phyloP scores from a whole-genome alignment of 2,329 filamentous ascomycete species.

The Waltergamsia citrina region DNA sequence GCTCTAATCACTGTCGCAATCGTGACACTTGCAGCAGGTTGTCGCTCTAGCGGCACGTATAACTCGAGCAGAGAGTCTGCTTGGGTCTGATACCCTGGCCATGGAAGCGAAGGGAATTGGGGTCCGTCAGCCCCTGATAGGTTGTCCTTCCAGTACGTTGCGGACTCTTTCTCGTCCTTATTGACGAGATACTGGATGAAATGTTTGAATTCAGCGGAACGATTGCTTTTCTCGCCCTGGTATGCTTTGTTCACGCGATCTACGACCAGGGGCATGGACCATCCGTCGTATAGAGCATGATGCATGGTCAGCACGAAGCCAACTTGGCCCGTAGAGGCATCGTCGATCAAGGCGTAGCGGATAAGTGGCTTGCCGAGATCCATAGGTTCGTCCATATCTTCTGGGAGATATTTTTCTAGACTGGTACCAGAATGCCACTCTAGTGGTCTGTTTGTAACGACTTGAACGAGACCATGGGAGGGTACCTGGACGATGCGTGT shows the following conservation, averaged over 20 bases:
- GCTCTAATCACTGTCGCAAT: slow-evolving; percentile 47
- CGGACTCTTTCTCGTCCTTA: slow-evolving; percentile 27
- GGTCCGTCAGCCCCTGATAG: slow-evolving; percentile 31
- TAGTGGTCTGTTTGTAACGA: slow-evolving; percentile 30
- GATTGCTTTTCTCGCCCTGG: slow-evolving; percentile 16
- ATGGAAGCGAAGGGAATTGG: slow-evolving; percentile 39
- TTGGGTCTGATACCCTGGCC: slow-evolving; percentile 34
- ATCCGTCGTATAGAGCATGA: slow-evolving; percentile 48
- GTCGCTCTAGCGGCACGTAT: slow-evolving; percentile 30
- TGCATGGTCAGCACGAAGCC: slow-evolving; percentile 46
- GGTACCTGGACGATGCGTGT: slow-evolving; percentile 38
- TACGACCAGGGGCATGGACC: slow-evolving; percentile 41
- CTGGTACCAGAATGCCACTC: slow-evolving; percentile 20
- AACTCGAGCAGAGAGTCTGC: slow-evolving; percentile 44
- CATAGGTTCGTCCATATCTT: slow-evolving; percentile 28
- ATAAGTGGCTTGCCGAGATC: slow-evolving; percentile 35
- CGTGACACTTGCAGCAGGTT: slow-evolving; percentile 31
- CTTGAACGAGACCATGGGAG: slow-evolving; percentile 33
- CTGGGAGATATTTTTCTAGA: slow-evolving; percentile 28
- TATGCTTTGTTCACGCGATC: slow-evolving; percentile 37
- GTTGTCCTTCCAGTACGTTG: slow-evolving; percentile 35
- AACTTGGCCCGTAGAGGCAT: slow-evolving; percentile 17
- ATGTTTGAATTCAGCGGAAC: slow-evolving; percentile 33
- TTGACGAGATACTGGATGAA: slow-evolving; percentile 37
- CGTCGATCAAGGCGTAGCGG: slow-evolving; percentile 31